These are phyloP conservation scores for Leishmania lainsoni DNA, from an alignment of 208 protist species.

Conservation along the genomic window DNA sequence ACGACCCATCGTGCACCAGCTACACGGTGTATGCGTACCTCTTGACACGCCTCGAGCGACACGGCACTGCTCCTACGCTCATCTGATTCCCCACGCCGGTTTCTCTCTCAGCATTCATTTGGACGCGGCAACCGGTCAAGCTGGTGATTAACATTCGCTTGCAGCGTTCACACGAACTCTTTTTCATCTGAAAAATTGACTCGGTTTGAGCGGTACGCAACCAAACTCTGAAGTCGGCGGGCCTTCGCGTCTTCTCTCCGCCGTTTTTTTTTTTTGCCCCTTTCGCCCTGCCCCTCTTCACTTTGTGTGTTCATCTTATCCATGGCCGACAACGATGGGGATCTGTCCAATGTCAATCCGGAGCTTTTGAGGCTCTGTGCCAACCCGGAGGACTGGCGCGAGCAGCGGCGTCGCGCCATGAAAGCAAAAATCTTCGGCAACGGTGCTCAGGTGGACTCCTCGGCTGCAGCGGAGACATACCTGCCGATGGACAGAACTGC, in stretches of 20 bases:
- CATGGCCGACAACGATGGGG: slow-evolving; percentile 62
- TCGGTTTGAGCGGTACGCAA: background rate
- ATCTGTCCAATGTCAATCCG: slow-evolving; percentile 72
- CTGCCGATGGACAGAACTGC: slow-evolving; percentile 7
- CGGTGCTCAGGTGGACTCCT: background rate
- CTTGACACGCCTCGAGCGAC: background rate
- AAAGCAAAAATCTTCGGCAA: slow-evolving; percentile 67
- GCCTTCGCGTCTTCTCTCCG: background rate
- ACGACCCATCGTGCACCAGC: too few relatives aligned
- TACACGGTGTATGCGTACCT: background rate
- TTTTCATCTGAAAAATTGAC: background rate
- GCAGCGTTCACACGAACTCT: background rate
- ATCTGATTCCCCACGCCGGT: background rate
- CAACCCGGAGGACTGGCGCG: slow-evolving; percentile 69
- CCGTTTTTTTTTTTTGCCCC: too few relatives aligned
- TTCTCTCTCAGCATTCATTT: background rate
- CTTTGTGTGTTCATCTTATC: background rate
- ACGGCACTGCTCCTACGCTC: background rate
- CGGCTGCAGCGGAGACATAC: slow-evolving; percentile 5
- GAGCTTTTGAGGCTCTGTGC: slow-evolving; percentile 64
- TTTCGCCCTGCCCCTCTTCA: background rate
- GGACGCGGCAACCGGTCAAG: background rate
- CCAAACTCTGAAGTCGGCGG: background rate
- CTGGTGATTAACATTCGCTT: background rate
- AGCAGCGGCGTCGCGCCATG: slow-evolving; percentile 77